A percentile compares a stretch with the other conserved stretches of the same genome.
phyloP scores from a whole-genome alignment of 768 basidiomycete genomes.

The Boletus coccyginus region DNA sequence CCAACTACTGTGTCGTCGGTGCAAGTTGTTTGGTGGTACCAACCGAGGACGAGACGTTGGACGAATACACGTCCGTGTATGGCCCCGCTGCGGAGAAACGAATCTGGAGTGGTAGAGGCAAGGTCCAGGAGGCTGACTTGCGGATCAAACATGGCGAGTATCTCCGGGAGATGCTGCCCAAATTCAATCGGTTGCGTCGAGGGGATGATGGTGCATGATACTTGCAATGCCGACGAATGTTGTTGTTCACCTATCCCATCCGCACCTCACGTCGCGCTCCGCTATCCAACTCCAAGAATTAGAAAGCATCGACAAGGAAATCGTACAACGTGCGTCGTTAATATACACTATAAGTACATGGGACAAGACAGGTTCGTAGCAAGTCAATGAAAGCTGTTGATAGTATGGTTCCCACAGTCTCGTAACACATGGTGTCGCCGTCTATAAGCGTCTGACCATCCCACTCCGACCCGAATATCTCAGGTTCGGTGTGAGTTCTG shows the following conservation, averaged over 20 bases:
- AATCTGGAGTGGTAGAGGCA: conserved; percentile 83
- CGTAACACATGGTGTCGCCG: too few species aligned
- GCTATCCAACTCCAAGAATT: background rate
- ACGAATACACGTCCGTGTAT: conserved; percentile 82
- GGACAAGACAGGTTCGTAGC: background rate
- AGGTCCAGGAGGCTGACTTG: conserved; percentile 79
- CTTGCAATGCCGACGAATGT: background rate
- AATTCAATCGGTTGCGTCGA: conserved; percentile 75
- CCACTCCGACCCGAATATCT: too few species aligned
- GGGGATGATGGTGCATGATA: conserved; percentile 47
- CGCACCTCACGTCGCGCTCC: background rate
- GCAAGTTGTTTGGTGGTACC: conserved; percentile 78
- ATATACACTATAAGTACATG: background rate
- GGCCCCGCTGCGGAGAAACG: conserved; percentile 73
- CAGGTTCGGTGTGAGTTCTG: too few species aligned
- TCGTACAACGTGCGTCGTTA: background rate
- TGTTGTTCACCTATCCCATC: background rate
- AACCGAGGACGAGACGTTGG: conserved; percentile 72
- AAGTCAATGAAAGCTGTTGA: too few species aligned
- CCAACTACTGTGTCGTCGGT: conserved; percentile 80
- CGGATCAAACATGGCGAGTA: conserved; percentile 90
- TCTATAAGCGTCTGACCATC: too few species aligned
- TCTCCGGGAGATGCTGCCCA: conserved; percentile 85
- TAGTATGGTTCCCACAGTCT: too few species aligned
- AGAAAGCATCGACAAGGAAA: background rate